Percentiles rank a stretch among this genome's conserved stretches.
Conservation (phyloP, 441 rosid genomes). For the Biscutella laevigata region DNA sequence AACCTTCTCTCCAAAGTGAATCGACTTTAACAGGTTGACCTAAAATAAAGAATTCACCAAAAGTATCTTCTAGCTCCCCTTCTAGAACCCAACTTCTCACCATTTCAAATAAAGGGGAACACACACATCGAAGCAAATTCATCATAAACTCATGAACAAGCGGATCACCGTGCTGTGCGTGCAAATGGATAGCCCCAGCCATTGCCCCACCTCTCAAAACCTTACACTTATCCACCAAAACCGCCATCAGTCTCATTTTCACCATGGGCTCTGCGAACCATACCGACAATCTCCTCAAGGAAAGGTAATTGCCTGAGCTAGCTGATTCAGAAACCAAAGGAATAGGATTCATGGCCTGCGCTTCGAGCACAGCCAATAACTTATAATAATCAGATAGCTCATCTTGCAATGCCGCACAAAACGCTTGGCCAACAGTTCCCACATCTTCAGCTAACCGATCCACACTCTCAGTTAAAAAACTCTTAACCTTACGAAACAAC, state of each 20-base stretch:
- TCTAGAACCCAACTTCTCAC: slow-evolving; percentile 97
- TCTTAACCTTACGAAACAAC: slow-evolving; percentile 81
- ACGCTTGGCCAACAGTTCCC: slow-evolving; percentile 89
- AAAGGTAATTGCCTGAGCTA: slow-evolving; percentile 56
- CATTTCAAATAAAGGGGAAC: slow-evolving; percentile 92
- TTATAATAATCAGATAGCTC: slow-evolving; percentile 76
- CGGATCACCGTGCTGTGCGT: slow-evolving; percentile 87
- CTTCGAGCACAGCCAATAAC: slow-evolving; percentile 72
- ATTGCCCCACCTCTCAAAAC: slow-evolving; percentile 89
- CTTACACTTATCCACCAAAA: slow-evolving; percentile 81
- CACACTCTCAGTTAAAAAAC: slow-evolving; percentile 63
- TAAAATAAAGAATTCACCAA: slow-evolving; percentile 74
- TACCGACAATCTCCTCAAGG: slow-evolving; percentile 74
- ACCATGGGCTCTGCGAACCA: slow-evolving; percentile 92
- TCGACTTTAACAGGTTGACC: slow-evolving; percentile 86
- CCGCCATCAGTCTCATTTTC: slow-evolving; percentile 96
- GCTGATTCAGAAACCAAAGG: slow-evolving; percentile 68
- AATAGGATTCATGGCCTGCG: slow-evolving; percentile 82
- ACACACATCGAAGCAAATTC: slow-evolving; percentile 63
- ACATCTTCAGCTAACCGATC: slow-evolving; percentile 66
- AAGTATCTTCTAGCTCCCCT: slow-evolving; percentile 90
- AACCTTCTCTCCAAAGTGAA: slow-evolving; percentile 96
- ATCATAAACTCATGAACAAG: slow-evolving; percentile 80
- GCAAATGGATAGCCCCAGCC: slow-evolving; percentile 95
- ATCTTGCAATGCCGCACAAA: slow-evolving; percentile 89